phyloP scores from a whole-genome alignment of 208 protist species.

The Phytomonas francai region DNA sequence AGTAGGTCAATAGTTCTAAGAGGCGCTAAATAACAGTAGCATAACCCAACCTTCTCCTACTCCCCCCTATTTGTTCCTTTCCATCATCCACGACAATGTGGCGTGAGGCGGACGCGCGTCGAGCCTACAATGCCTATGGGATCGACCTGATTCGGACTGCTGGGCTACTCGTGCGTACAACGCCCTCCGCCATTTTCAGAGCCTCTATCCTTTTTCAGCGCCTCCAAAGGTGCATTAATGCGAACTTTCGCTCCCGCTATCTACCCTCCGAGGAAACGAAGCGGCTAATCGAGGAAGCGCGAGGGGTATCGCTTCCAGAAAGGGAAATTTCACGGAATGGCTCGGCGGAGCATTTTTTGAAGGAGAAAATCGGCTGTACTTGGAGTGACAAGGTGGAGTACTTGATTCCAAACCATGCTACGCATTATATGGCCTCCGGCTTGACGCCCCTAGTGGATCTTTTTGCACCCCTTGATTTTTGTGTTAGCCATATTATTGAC shows the following conservation, averaged over 20 bases:
- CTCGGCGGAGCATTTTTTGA: neutral
- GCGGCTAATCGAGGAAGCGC: neutral
- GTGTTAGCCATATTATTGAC: slow-evolving; percentile 41
- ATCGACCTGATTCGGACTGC: slow-evolving; percentile 72
- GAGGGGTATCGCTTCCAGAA: neutral
- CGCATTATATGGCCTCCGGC: slow-evolving; percentile 30
- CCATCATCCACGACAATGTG: neutral
- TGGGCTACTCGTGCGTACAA: slow-evolving; percentile 46
- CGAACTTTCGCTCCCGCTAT: slow-evolving; percentile 30
- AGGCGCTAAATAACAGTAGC: neutral
- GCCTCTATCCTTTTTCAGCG: slow-evolving; percentile 72
- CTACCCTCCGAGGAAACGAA: slow-evolving; percentile 1
- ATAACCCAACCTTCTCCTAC: neutral
- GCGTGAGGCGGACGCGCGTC: neutral
- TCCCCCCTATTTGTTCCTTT: neutral
- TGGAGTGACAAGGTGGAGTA: slow-evolving; percentile 24
- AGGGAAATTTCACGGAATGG: neutral
- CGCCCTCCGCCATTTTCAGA: slow-evolving; percentile 59
- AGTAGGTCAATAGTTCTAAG: neutral
- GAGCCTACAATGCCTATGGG: slow-evolving; percentile 54
- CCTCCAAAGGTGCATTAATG: slow-evolving; percentile 45
- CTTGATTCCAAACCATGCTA: slow-evolving; percentile 39
- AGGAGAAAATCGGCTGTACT: neutral
- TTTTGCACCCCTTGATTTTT: slow-evolving; percentile 70
- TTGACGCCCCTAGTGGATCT: slow-evolving; percentile 51